Evolutionary conservation across 768 basidiomycete genomes (phyloP).

Genomic region (Lactarius sp.): DNA sequence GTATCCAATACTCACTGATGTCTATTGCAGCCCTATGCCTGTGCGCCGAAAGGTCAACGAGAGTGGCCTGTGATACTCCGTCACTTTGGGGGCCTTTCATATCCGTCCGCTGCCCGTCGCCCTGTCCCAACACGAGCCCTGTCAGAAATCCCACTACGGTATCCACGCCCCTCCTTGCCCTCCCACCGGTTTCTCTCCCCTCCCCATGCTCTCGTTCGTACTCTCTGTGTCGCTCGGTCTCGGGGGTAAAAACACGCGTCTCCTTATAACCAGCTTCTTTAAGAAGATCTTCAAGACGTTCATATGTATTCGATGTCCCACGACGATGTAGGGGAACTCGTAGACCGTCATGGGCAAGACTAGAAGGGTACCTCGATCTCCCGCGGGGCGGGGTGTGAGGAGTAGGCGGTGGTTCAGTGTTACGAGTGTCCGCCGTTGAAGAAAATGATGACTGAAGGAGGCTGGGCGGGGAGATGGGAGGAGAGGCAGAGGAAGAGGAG

Average conservation of each 20-base stretch:
- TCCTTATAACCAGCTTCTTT: slow-evolving; percentile 90
- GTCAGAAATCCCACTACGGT: slow-evolving; percentile 64
- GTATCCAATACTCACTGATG: neutral
- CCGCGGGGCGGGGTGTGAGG: slow-evolving; percentile 23
- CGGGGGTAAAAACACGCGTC: slow-evolving; percentile 84
- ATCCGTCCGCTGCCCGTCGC: slow-evolving; percentile 23
- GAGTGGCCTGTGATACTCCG: neutral
- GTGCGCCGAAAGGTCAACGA: neutral
- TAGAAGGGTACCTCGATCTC: slow-evolving; percentile 48
- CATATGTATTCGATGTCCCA: slow-evolving; percentile 77
- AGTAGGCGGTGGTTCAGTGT: neutral
- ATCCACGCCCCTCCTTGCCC: slow-evolving; percentile 41
- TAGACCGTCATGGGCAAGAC: slow-evolving; percentile 35
- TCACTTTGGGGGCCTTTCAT: slow-evolving; percentile 25
- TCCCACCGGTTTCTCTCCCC: slow-evolving; percentile 28
- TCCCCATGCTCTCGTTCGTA: slow-evolving; percentile 24
- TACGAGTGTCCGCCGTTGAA: slow-evolving; percentile 6
- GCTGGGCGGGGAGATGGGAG: slow-evolving; percentile 18
- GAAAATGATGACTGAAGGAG: slow-evolving; percentile 21
- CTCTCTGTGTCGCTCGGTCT: slow-evolving; percentile 48
- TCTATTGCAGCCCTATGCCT: neutral
- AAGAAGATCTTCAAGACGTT: slow-evolving; percentile 79
- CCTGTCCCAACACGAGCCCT: slow-evolving; percentile 48
- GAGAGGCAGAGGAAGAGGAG: slow-evolving; percentile 5
- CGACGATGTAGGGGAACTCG: slow-evolving; percentile 72